Base-by-base conservation (phyloP, 2,329 filamentous ascomycete species). In the Xylaria sp. region DNA sequence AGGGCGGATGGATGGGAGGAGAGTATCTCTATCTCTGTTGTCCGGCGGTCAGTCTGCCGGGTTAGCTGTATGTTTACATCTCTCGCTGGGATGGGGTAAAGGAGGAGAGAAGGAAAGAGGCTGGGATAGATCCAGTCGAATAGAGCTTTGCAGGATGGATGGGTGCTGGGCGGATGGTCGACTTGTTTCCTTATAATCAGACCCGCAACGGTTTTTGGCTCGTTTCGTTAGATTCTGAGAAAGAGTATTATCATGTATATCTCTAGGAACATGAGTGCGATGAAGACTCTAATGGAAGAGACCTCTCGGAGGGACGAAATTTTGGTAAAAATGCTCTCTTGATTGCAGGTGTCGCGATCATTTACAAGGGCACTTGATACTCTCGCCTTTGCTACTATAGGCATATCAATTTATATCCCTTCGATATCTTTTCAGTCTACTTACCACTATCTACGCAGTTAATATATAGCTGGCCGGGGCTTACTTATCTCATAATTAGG, bases 71-170 rank as follows among this genome's bases (percentile, higher is more conserved):
- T 20, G 23, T 12, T 20, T 50, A 50, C 10, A 13, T 25, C 6
- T 55, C n/a, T 52, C 25, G 39, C 60, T 54, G n/a, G 51, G 15
- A 34, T 48, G 23, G n/a, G 39, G 18, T 37, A 44, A 31, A 15
- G 41, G 9, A 10, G 39, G 39, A 44, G 3, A 2, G 15, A n/a
- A 18, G 41, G 41, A 46, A 7, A n/a, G 46, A 34, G 12, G 15
- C n/a, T 41, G 13, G 55, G 55, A 58, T 58, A 65, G 54, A 50
- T 28, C 34, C 58, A 23, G 54, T 65, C 46, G 20, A 52, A 52
- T 52, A 46, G 54, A 52, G 39, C 28, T 18, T 44, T 25, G 28
- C 46, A 65, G 8, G 55, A 52, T 56, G 34, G 51, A 18, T 56
- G 20, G 5, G 28, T 31, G 50, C 18, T 44, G 20, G n/a, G 7